Conservation (phyloP, 305 asterid species). For the Fraxinus nigra region DNA sequence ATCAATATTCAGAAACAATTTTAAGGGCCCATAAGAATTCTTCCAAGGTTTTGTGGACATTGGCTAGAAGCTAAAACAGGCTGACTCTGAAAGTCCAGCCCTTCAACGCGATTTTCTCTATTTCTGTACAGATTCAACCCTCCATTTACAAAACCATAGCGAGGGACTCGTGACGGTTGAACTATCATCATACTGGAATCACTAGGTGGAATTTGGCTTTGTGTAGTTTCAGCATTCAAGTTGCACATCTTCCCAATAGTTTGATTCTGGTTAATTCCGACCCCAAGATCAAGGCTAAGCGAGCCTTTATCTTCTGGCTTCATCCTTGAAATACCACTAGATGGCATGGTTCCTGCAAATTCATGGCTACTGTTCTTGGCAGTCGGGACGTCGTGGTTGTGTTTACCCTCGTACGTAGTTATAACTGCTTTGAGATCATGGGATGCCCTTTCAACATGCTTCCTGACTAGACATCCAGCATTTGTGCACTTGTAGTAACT, state of each 20-base stretch:
- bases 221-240: constrained; percentile 34
- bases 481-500: constrained; percentile 91
- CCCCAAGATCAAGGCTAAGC: constrained; percentile 82
- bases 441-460: constrained; percentile 95
- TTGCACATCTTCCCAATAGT: constrained; percentile 30
- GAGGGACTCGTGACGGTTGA: constrained; percentile 44
- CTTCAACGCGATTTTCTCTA: constrained; percentile 49
- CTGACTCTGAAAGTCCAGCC: constrained; percentile 53
- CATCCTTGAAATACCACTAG: constrained; percentile 36
- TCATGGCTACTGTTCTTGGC: constrained; percentile 72
- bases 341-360: constrained; percentile 36
- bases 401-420: constrained; percentile 95
- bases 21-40: constrained; percentile 76
- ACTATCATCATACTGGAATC: constrained; percentile 40
- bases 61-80: constrained; percentile 60
- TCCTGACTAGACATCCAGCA: constrained; percentile 86
- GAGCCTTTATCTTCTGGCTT: constrained; percentile 49
- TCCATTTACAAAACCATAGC: constrained; percentile 61
- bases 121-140: constrained; percentile 56
- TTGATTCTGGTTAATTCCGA: constrained; percentile 57
- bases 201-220: constrained; percentile 30
- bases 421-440: constrained; percentile 95
- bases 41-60: constrained; percentile 68
- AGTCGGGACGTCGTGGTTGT: constrained; percentile 84
- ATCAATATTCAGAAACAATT: constrained; percentile 22